Conservation (phyloP, 768 basidiomycete species). For the Mycena alexandri region DNA sequence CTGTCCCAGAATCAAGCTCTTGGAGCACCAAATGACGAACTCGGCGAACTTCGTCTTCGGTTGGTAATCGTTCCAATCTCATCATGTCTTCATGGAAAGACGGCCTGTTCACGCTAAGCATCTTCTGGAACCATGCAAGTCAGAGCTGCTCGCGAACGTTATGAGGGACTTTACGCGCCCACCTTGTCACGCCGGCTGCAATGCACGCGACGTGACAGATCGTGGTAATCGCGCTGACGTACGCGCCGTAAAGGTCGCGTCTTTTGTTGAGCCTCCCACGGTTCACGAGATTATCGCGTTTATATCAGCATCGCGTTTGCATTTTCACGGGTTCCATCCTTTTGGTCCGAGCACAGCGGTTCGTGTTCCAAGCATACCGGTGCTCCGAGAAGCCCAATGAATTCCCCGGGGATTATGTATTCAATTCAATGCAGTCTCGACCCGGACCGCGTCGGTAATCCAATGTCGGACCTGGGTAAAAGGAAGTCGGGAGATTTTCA, state of each 20-base stretch:
- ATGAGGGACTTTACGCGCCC: neutral
- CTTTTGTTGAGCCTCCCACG: neutral
- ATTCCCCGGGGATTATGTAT: too few species aligned
- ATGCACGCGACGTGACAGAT: neutral
- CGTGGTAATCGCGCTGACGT: neutral
- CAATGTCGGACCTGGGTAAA: too few species aligned
- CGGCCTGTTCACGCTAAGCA: slow-evolving; percentile 37
- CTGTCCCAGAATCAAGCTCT: slow-evolving; percentile 45
- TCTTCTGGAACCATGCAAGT: slow-evolving; percentile 20
- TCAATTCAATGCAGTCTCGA: too few species aligned
- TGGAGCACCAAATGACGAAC: slow-evolving; percentile 72
- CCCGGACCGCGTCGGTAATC: too few species aligned
- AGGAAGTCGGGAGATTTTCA: too few species aligned
- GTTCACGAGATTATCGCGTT: too few species aligned
- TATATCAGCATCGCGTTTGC: too few species aligned
- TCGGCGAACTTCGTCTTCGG: slow-evolving; percentile 67
- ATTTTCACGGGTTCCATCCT: too few species aligned
- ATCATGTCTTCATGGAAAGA: slow-evolving; percentile 71
- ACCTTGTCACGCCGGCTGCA: neutral
- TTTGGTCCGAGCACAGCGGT: too few species aligned
- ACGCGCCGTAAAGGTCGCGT: neutral
- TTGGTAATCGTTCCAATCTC: slow-evolving; percentile 72
- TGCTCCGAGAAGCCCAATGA: too few species aligned
- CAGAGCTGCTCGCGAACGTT: too few species aligned
- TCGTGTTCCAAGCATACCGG: too few species aligned